These are phyloP conservation scores for Cyclostephanos invisitatus DNA, from an alignment of 108 stramenopile genomes.

Conservation along the genomic window DNA sequence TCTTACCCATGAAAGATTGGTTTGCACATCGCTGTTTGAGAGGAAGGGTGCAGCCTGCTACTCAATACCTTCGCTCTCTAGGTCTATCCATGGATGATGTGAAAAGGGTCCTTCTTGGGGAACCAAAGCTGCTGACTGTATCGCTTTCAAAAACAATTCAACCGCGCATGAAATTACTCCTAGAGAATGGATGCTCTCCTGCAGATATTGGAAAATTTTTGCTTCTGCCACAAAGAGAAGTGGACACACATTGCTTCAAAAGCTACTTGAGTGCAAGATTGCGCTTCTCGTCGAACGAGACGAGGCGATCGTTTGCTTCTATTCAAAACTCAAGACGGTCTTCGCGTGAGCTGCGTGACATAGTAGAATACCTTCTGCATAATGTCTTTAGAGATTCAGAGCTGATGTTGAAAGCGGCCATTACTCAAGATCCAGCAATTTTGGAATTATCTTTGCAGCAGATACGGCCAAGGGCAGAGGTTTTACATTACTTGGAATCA, in stretches of 20 bases:
- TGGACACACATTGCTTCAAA: constrained; percentile 14
- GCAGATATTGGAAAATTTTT: constrained; percentile 19
- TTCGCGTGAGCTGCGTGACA: constrained; percentile 1
- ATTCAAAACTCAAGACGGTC: constrained; percentile 1
- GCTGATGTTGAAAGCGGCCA: constrained; percentile 18
- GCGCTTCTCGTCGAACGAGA: constrained; percentile 19
- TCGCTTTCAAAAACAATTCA: constrained; percentile 19
- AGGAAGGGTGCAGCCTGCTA: not conserved
- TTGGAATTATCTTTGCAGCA: constrained; percentile 22
- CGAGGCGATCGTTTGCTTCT: constrained; percentile 14
- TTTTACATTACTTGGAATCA: constrained; percentile 17
- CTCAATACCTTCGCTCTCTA: constrained; percentile 20
- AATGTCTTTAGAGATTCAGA: constrained; percentile 25
- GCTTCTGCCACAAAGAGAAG: constrained; percentile 12
- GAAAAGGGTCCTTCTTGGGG: constrained; percentile 19
- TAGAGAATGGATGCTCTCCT: constrained; percentile 10
- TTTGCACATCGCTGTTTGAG: constrained; percentile 7
- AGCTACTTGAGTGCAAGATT: constrained; percentile 17
- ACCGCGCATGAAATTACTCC: constrained; percentile 21
- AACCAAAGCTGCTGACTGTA: constrained; percentile 23
- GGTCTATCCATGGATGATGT: constrained; percentile 15
- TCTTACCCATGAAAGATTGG: constrained; percentile 26
- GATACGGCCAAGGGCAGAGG: constrained; percentile 22
- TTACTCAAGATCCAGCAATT: constrained; percentile 16
- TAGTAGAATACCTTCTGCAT: constrained; percentile 29